Conservation (phyloP, 176 grass and related monocot genomes). For the Oryza punctata region DNA sequence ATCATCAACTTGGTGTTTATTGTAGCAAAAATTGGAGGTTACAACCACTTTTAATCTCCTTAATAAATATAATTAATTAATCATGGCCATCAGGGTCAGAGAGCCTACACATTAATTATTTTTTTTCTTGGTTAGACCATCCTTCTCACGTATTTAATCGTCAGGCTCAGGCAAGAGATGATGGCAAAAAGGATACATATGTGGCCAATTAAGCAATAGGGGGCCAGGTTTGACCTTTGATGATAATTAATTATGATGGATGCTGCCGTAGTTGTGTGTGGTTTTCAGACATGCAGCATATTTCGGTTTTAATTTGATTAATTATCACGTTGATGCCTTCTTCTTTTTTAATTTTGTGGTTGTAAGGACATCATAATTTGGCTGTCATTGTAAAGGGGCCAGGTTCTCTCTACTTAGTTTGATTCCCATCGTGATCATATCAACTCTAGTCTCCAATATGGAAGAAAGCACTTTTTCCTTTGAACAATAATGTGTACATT, state of each 20-base stretch:
- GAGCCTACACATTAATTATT: background rate
- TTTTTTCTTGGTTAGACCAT: background rate
- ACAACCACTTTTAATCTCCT: background rate
- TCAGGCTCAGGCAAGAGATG: background rate
- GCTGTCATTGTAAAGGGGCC: background rate
- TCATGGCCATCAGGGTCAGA: background rate
- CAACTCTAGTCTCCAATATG: background rate
- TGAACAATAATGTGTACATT: background rate
- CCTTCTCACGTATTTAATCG: background rate
- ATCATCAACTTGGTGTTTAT: background rate
- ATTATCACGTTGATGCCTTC: background rate
- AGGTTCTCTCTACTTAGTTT: background rate
- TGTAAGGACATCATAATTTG: background rate
- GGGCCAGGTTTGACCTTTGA: background rate
- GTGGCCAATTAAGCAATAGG: background rate
- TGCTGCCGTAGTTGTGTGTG: background rate
- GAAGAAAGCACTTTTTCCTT: background rate
- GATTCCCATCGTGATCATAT: background rate
- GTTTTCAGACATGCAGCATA: background rate
- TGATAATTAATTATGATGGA: background rate
- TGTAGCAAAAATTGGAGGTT: background rate
- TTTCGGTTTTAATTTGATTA: background rate
- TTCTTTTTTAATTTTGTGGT: background rate
- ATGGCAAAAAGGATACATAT: background rate
- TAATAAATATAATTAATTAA: background rate